phyloP scores from a whole-genome alignment of 257 asterid genomes.

The Capsicum pubescens region DNA sequence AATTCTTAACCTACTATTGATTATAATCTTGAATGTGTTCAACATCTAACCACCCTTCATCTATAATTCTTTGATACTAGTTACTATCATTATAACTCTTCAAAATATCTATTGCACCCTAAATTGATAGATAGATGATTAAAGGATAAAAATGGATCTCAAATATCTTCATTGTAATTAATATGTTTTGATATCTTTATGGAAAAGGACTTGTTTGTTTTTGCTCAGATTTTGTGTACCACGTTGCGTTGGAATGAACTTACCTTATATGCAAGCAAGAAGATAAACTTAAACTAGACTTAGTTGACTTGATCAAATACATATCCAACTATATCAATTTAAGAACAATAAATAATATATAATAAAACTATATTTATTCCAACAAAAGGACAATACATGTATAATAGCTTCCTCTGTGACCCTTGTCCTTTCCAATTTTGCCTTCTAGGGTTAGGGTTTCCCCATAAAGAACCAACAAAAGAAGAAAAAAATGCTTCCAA shows the following conservation, averaged over 20 bases:
- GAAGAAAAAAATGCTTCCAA: neutral
- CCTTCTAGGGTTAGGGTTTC: neutral
- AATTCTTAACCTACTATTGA: too few species aligned
- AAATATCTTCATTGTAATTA: neutral
- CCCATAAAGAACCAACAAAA: neutral
- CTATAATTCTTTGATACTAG: neutral
- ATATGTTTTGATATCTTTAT: neutral
- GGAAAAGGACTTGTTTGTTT: neutral
- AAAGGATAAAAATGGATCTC: neutral
- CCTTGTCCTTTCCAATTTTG: constrained; percentile 23
- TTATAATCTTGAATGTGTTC: too few species aligned
- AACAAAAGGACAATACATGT: neutral
- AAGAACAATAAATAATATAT: neutral
- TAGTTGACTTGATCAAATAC: neutral
- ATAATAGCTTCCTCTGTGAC: neutral
- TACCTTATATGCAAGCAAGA: neutral
- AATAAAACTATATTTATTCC: neutral
- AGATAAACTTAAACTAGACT: constrained; percentile 9
- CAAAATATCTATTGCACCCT: neutral
- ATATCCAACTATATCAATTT: neutral
- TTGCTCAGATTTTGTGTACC: neutral
- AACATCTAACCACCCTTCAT: neutral
- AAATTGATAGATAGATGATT: neutral
- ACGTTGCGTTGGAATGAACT: neutral
- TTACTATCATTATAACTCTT: neutral